Percentiles rank a stretch among this genome's conserved stretches.
Conservation (phyloP, 225 moss, liverwort and hornwort species). For the Straminergon stramineum region DNA sequence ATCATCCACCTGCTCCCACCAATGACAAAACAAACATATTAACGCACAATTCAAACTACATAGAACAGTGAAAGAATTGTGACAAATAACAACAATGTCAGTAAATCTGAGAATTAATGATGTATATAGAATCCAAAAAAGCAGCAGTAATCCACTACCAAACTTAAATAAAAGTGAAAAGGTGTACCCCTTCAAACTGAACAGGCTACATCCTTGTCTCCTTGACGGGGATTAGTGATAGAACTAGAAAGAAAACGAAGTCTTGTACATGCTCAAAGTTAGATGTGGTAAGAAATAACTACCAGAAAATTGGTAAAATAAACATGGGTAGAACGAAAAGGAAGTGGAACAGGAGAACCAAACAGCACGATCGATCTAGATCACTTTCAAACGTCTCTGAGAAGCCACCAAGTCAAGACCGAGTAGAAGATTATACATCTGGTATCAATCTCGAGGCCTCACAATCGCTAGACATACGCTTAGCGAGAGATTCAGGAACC, state of each 20-base stretch:
- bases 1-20: constrained; percentile 79
- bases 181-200: constrained; percentile 22
- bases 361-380: neutral
- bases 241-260: neutral
- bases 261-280: neutral
- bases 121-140: neutral
- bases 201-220: constrained; percentile 6
- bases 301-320: neutral
- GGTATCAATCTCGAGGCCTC: constrained; percentile 5
- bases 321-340: constrained; percentile 23
- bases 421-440: neutral
- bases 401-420: neutral
- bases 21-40: neutral
- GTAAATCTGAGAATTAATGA: neutral
- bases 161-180: constrained; percentile 7
- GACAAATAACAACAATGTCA: neutral
- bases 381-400: neutral
- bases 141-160: neutral
- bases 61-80: neutral
- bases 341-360: constrained; percentile 1
- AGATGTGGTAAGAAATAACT: neutral
- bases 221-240: neutral
- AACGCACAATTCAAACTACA: neutral
- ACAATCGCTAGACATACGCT: neutral
- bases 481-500: neutral